Evolutionary conservation across 2,329 filamentous ascomycete species (phyloP), one percentile per base, ranked within the genome.

Genomic region (Aspergillus intermedius): DNA sequence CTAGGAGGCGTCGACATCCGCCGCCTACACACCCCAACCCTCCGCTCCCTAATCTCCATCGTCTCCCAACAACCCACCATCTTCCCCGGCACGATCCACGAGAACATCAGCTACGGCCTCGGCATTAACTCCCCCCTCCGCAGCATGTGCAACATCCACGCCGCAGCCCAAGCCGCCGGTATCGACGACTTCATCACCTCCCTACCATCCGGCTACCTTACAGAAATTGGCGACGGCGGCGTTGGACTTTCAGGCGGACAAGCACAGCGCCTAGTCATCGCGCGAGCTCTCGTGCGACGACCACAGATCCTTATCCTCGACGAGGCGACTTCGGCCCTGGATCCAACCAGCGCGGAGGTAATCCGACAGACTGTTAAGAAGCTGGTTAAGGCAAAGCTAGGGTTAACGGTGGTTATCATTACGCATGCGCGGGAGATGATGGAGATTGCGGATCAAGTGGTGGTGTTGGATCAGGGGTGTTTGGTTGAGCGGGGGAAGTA

Each of bases 361-460:
- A 78, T 96, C 3, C 74, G 86, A 10, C 69, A 77, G 7, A 84
- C 84, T 0, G 75, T 95, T 37, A 66, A 66, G 32, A 61, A 62
- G 0, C 67, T 93, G 1, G 71, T 84, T 10, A 52, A 57, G 1
- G 49, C 50, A 7, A 58, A 59, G 10, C 53, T 60, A 3, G 73
- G 71, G 0, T 78, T 88, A 65, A 86, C 86, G 0, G 81, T 95
- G 0, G 75, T 96, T 13, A 77, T 94, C 21, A 84, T 95, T 35
- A 95, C 90, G 44, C 91, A 96, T 68, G 81, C 78, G 49, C 76
- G 74, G 52, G 85, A 91, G 61, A 94, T 95, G 88, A 96, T 97
- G 87, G 77, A 78, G 49, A 79, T 88, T 50, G 87, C 86, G 0
- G 83, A 89, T 62, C 76, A 80, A 41, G 74, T 96, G 6, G 74